Conservation (phyloP, 2,329 filamentous ascomycete genomes). For the Beauveria asiatica region DNA sequence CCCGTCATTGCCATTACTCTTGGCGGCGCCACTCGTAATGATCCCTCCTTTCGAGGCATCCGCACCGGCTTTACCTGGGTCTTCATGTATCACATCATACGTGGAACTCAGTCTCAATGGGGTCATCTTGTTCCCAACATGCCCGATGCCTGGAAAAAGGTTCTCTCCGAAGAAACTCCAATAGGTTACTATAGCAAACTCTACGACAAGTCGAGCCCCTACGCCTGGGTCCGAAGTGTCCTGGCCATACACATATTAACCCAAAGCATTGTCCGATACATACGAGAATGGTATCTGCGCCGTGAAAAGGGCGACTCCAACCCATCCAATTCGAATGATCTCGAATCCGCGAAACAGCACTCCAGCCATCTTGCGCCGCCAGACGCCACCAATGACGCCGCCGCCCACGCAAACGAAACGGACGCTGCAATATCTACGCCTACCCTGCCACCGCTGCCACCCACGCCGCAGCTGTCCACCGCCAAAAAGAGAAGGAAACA, state of each 20-base stretch:
- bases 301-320: conserved; percentile 46
- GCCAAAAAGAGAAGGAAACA: conserved; percentile 84
- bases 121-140: conserved; percentile 37
- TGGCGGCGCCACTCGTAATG: conserved; percentile 63
- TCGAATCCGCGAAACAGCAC: conserved; percentile 50
- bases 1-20: conserved; percentile 88
- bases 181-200: conserved; percentile 34
- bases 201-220: conserved; percentile 51
- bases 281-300: conserved; percentile 59
- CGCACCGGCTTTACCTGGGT: conserved; percentile 65
- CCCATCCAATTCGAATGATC: conserved; percentile 44
- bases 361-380: conserved; percentile 27
- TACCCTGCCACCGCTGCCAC: conserved; percentile 12
- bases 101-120: conserved; percentile 41
- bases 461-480: conserved; percentile 39
- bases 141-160: conserved; percentile 32
- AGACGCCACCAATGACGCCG: conserved; percentile 19
- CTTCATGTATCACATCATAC: conserved; percentile 42
- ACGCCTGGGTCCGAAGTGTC: conserved; percentile 59
- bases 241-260: conserved; percentile 68
- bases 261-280: conserved; percentile 62
- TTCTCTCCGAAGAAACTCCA: conserved; percentile 25
- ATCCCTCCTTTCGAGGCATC: conserved; percentile 63
- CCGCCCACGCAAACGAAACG: not conserved
- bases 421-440: not conserved